phyloP scores from a whole-genome alignment of 2,329 filamentous ascomycete genomes.

The Trichophyton verrucosum region DNA sequence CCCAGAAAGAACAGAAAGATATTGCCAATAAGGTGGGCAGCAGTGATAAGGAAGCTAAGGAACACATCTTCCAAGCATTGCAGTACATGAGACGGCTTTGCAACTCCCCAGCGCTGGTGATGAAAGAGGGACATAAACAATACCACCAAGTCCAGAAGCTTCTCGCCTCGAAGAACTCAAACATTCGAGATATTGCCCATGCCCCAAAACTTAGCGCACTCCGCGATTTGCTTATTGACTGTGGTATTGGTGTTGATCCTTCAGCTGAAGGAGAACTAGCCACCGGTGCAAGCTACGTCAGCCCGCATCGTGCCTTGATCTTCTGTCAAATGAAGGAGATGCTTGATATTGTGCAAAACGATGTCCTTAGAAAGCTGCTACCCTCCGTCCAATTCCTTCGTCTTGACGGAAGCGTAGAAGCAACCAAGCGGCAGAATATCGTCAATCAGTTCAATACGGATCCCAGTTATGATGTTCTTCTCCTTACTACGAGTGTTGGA shows the following conservation, averaged over 20 bases:
- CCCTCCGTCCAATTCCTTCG: slow-evolving; percentile 85
- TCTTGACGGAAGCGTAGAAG: slow-evolving; percentile 87
- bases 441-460: slow-evolving; percentile 99
- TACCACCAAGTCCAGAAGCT: slow-evolving; percentile 79
- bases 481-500: slow-evolving; percentile 89
- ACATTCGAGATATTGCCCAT: slow-evolving; percentile 71
- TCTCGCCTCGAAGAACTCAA: slow-evolving; percentile 65
- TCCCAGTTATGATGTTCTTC: slow-evolving; percentile 85
- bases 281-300: slow-evolving; percentile 64
- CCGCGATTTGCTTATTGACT: slow-evolving; percentile 90
- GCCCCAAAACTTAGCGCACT: slow-evolving; percentile 87
- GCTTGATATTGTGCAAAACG: slow-evolving; percentile 96
- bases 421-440: slow-evolving; percentile 87
- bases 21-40: slow-evolving; percentile 71
- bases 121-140: slow-evolving; percentile 84
- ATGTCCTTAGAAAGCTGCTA: slow-evolving; percentile 80
- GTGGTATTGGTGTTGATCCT: slow-evolving; percentile 75
- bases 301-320: slow-evolving; percentile 85
- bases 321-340: slow-evolving; percentile 99
- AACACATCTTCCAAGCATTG: slow-evolving; percentile 96
- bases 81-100: slow-evolving; percentile 99
- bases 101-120: slow-evolving; percentile 90
- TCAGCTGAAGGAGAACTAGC: slow-evolving; percentile 47
- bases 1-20: slow-evolving; percentile 81
- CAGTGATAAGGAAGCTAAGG: slow-evolving; percentile 84